Conservation (phyloP, 169 alveolate species). For the Theileria orientalis region DNA sequence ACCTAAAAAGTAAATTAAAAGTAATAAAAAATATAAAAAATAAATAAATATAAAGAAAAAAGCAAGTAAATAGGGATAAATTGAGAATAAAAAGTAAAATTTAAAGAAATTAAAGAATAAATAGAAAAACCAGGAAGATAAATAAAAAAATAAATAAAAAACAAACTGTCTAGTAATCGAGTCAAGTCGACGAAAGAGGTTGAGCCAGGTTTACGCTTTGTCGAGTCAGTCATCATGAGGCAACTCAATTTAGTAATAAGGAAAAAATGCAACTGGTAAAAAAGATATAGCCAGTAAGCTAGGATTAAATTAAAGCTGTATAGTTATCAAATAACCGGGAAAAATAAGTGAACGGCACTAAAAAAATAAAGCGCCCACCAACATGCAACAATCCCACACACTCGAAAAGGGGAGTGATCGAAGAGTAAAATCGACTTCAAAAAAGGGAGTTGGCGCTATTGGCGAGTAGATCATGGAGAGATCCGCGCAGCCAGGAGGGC, state of each 20-base stretch:
- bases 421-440: not conserved
- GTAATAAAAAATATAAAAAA: not conserved
- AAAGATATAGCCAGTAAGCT: not conserved
- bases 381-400: constrained; percentile 10
- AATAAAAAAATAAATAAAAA: not conserved
- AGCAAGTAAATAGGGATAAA: not conserved
- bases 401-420: too few relatives aligned
- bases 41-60: not conserved
- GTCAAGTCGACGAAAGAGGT: constrained; percentile 51
- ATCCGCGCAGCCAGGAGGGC: too few relatives aligned
- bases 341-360: not conserved
- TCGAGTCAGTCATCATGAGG: not conserved
- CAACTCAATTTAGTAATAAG: not conserved
- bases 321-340: not conserved
- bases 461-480: too few relatives aligned
- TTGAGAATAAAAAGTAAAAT: not conserved
- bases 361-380: constrained; percentile 2
- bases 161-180: constrained; percentile 57
- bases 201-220: not conserved
- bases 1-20: constrained; percentile 12
- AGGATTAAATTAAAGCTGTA: not conserved
- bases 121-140: too few relatives aligned
- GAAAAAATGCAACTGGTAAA: not conserved
- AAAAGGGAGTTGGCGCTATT: too few relatives aligned
- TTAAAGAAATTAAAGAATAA: too few relatives aligned